These are phyloP conservation scores for Rhodotorula mucilaginosa DNA, from an alignment of 1,284 basidiomycete species.

Conservation along the genomic window DNA sequence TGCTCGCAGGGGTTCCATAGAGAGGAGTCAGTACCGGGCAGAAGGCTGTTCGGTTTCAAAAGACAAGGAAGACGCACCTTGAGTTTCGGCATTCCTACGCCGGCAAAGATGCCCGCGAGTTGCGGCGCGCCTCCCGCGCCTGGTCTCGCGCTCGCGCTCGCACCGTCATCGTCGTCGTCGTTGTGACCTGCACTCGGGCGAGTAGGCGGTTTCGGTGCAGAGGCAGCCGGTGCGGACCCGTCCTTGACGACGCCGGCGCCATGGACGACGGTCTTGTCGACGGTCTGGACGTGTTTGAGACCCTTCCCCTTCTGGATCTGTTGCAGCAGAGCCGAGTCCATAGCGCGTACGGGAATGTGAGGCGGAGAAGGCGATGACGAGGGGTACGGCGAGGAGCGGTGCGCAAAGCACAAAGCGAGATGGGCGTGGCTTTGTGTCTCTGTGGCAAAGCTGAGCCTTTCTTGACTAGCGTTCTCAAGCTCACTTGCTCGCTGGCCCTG, in stretches of 20 bases:
- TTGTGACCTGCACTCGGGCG: not conserved
- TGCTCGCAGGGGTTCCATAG: not conserved
- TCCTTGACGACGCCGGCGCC: slow-evolving; percentile 18
- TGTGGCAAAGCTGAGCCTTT: too few relatives aligned
- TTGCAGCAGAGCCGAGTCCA: slow-evolving; percentile 24
- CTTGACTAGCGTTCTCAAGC: too few relatives aligned
- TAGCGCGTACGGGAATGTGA: too few relatives aligned
- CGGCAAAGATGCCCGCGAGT: slow-evolving; percentile 38
- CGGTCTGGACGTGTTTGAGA: slow-evolving; percentile 28
- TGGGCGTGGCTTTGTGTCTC: too few relatives aligned
- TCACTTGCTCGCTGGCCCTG: too few relatives aligned
- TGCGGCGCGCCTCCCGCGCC: slow-evolving; percentile 11
- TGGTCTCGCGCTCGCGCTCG: not conserved
- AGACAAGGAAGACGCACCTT: not conserved
- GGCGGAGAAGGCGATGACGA: not conserved
- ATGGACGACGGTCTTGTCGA: slow-evolving; percentile 9
- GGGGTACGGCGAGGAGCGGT: not conserved
- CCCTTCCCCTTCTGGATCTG: slow-evolving; percentile 36
- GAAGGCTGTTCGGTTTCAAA: too few relatives aligned
- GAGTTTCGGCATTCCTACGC: slow-evolving; percentile 39
- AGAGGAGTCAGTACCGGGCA: not conserved
- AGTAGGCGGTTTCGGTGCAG: not conserved
- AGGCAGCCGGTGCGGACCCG: not conserved
- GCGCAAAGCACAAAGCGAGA: too few relatives aligned
- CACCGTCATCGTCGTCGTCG: not conserved